Base-by-base conservation (phyloP, 768 basidiomycete species). In the Amanita polypyramis region DNA sequence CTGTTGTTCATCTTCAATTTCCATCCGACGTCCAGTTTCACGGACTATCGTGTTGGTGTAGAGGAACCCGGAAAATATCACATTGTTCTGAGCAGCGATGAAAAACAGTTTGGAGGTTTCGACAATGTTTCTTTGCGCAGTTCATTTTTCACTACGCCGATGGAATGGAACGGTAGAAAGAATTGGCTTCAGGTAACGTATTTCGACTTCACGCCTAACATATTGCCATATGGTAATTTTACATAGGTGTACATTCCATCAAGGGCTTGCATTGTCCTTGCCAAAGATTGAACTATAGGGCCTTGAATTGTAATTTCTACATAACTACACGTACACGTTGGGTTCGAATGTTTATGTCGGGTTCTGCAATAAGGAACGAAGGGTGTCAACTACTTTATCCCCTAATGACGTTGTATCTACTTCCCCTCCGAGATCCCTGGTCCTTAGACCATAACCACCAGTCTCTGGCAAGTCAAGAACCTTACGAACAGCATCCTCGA, bases 1-100 rank as follows among this genome's bases (percentile, higher is more conserved):
- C 73, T 98, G 36, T 67, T 99, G 38, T 99, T 97, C 70, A 73
- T 98, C 56, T 98, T 96, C 77, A 98, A 99, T 68, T 95, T 98
- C 75, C 82, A 97, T 69, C 82, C 90, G 4, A 79, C 76, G n/a
- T 64, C 87, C 34, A 95, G 92, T 51, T 99, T 82, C 69, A 79
- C 82, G 38, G 92, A 97, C 64, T 99, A 97, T 65, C 81, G 93
- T 40, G 82, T 98, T 44, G 96, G 96, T 4, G 79, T 95, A 17
- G 83, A 97, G 30, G 75, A 65, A 42, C 66, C 86, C 21, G 96
- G 96, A 8, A 81, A 93, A 64, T 98, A 98, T 65, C 71, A 67
- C 42, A 75, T 91, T 52, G 68, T 90, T 3, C 69, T 99, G 43
- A 81, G 73, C 51, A 91, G 81, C 54, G 96, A 99, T 60, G 90